Percentiles rank a stretch among this genome's conserved stretches.
Evolutionary conservation across 2,329 filamentous ascomycete species (phyloP).

Genomic region (Ophiostoma sp.): DNA sequence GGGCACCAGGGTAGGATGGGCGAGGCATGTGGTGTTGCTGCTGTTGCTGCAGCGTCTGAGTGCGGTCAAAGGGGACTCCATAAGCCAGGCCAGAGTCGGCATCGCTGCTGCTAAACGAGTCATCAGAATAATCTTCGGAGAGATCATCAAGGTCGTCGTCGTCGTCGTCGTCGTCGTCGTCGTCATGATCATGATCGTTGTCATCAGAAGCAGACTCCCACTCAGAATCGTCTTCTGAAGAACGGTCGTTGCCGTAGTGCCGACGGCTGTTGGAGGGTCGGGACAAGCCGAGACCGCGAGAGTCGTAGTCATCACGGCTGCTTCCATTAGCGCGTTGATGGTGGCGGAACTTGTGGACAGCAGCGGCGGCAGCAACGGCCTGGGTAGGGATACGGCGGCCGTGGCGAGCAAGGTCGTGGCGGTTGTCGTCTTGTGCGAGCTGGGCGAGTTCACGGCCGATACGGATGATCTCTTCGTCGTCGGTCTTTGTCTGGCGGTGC

Average conservation of each 20-base stretch:
- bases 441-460: slow-evolving; percentile 52
- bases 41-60: slow-evolving; percentile 16
- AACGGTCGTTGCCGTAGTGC: slow-evolving; percentile 22
- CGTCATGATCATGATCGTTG: slow-evolving; percentile 32
- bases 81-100: slow-evolving; percentile 42
- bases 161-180: slow-evolving; percentile 32
- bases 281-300: slow-evolving; percentile 24
- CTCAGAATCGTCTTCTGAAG: slow-evolving; percentile 45
- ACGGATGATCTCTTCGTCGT: slow-evolving; percentile 54
- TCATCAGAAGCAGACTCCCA: slow-evolving; percentile 55
- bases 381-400: slow-evolving; percentile 38
- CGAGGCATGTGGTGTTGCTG: background rate
- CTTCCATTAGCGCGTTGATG: slow-evolving; percentile 25
- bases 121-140: slow-evolving; percentile 19
- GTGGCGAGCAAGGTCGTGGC: slow-evolving; percentile 37
- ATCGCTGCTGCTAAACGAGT: slow-evolving; percentile 39
- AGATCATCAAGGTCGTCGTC: slow-evolving; percentile 28
- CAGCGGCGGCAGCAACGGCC: slow-evolving; percentile 36
- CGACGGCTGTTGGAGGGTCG: slow-evolving; percentile 38
- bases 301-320: slow-evolving; percentile 20
- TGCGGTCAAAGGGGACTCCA: slow-evolving; percentile 33
- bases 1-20: slow-evolving; percentile 23
- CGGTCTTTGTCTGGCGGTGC: slow-evolving; percentile 32
- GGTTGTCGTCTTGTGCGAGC: slow-evolving; percentile 48
- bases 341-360: slow-evolving; percentile 39